Conservation (phyloP, 441 rosid genomes). For the Geranium incanum region DNA sequence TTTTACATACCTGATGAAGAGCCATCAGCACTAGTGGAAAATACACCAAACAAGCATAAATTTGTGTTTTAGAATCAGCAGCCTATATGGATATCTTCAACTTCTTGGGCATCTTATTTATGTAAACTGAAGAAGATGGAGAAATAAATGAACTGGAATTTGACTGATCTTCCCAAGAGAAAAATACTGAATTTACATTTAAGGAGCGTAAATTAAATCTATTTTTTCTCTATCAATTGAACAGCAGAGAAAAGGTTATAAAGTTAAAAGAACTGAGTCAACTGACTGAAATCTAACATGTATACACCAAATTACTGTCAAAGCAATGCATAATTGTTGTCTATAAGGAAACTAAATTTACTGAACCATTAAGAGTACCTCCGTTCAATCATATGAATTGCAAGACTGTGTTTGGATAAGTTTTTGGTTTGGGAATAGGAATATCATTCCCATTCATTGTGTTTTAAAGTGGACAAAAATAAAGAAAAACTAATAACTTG, state of each 20-base stretch:
- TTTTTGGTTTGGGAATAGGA: no score
- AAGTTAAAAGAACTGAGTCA: background rate
- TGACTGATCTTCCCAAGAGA: background rate
- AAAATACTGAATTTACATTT: background rate
- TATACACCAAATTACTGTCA: no score
- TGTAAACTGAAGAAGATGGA: background rate
- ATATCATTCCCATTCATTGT: no score
- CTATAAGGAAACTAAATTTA: no score
- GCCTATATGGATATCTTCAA: background rate
- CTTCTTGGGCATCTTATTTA: background rate
- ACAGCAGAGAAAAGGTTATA: background rate
- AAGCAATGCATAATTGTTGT: no score
- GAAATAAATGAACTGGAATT: background rate
- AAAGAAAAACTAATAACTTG: no score
- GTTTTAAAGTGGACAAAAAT: no score
- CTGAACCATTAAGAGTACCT: background rate
- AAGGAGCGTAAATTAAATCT: background rate
- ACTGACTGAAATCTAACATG: background rate
- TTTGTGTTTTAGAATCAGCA: background rate
- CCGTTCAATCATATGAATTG: background rate
- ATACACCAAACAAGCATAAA: background rate
- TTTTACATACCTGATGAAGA: slow-evolving; percentile 50
- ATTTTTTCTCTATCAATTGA: background rate
- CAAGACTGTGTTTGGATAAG: background rate
- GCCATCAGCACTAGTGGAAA: background rate